Conservation (phyloP, 164 flowering plant species). For the Macadamia integrifolia region DNA sequence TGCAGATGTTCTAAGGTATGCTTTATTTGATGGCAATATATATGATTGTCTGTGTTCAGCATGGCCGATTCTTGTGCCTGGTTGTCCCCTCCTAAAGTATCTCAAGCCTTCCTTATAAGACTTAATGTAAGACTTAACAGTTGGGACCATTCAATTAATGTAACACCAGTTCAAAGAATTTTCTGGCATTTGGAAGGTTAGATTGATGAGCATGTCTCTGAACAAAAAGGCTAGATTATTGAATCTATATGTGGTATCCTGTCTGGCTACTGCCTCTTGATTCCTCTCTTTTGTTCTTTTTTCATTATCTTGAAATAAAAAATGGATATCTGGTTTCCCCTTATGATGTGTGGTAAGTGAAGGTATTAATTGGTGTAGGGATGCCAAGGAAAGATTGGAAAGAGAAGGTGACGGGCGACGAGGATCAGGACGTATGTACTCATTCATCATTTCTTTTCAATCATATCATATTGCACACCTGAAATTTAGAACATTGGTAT, state of each 20-base stretch:
- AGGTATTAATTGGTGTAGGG: conserved; percentile 34
- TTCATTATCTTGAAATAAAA: not conserved
- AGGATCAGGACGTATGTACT: conserved; percentile 38
- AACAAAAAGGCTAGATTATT: too few species aligned
- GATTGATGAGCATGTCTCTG: too few species aligned
- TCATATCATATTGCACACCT: not conserved
- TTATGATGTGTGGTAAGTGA: conserved; percentile 8
- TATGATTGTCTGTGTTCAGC: too few species aligned
- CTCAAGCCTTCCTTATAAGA: not conserved
- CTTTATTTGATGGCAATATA: conserved; percentile 1
- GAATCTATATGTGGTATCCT: not conserved
- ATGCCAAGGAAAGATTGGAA: conserved; percentile 43
- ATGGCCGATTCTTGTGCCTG: too few species aligned
- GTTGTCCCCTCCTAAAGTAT: too few species aligned
- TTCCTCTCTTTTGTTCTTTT: not conserved
- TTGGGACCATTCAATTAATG: not conserved
- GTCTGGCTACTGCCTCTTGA: conserved; percentile 1
- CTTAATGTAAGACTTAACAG: not conserved
- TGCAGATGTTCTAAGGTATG: conserved; percentile 69
- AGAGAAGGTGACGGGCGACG: conserved; percentile 32
- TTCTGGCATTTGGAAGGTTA: not conserved
- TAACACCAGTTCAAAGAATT: not conserved
- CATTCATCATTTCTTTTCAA: conserved; percentile 3
- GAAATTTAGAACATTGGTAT: not conserved
- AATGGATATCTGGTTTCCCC: not conserved